Conservation (phyloP, 2,329 filamentous ascomycete species). For the Curvularia sp. region DNA sequence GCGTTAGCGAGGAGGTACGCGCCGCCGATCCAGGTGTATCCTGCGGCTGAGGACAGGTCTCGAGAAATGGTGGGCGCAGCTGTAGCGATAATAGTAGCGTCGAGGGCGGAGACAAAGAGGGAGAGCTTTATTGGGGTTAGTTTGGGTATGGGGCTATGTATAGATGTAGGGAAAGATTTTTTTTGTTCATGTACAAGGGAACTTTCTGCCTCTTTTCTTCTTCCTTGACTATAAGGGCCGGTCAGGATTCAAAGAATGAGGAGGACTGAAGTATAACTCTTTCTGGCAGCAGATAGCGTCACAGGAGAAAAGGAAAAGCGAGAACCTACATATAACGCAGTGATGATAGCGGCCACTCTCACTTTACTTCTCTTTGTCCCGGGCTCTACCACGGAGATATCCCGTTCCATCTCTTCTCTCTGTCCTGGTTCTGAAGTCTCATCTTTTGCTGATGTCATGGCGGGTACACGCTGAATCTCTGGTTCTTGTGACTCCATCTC, state of each 20-base stretch:
- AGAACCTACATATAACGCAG: conserved; percentile 44
- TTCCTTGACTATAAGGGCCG: neutral
- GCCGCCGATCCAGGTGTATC: conserved; percentile 80
- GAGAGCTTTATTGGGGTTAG: conserved; percentile 38
- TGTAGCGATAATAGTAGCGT: conserved; percentile 68
- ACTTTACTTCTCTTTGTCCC: conserved; percentile 34
- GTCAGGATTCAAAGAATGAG: neutral
- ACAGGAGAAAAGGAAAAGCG: neutral
- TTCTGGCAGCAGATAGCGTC: neutral
- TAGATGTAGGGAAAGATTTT: neutral
- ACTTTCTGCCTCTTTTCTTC: neutral
- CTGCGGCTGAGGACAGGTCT: conserved; percentile 70
- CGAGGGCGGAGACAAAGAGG: conserved; percentile 54
- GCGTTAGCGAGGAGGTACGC: conserved; percentile 75
- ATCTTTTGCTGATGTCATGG: neutral
- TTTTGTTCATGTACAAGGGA: neutral
- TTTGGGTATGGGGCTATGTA: neutral
- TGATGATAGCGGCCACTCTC: conserved; percentile 39
- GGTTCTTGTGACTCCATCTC: conserved; percentile 1
- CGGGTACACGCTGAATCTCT: neutral
- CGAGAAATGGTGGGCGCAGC: conserved; percentile 70
- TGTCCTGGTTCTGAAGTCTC: neutral
- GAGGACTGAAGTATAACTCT: neutral
- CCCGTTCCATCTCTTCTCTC: neutral
- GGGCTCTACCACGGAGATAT: conserved; percentile 15